These are phyloP conservation scores for Sporothrix dimorphospora DNA, from an alignment of 2,329 filamentous ascomycete species.

Conservation along the genomic window DNA sequence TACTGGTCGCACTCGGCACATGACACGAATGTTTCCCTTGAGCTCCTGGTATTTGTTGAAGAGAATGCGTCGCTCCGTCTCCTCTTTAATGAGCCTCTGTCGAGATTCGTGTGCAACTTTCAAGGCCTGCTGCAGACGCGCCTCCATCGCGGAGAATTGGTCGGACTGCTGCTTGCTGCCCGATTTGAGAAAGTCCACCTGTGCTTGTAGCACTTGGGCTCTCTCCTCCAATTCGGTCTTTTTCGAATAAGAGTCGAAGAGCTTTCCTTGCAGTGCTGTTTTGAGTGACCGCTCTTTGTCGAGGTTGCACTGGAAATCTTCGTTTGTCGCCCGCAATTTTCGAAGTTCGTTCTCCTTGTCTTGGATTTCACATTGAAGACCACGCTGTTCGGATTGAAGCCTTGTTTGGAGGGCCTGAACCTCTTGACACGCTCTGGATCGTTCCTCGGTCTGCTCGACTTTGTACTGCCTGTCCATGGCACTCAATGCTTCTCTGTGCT, in stretches of 20 bases:
- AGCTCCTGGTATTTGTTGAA: conserved; percentile 98
- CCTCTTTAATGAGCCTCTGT: conserved; percentile 85
- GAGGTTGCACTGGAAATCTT: conserved; percentile 54
- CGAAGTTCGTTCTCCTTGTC: conserved; percentile 60
- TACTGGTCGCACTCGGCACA: conserved; percentile 88
- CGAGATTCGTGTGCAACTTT: conserved; percentile 69
- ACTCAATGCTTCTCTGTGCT: conserved; percentile 70
- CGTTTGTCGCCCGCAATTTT: conserved; percentile 50
- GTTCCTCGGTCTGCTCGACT: conserved; percentile 68
- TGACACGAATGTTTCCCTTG: conserved; percentile 97
- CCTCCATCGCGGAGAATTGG: conserved; percentile 79
- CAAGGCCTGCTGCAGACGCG: conserved; percentile 76
- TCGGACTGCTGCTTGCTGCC: conserved; percentile 88
- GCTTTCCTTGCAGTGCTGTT: conserved; percentile 52
- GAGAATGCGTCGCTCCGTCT: conserved; percentile 84
- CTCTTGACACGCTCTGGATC: conserved; percentile 60
- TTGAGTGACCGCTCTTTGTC: conserved; percentile 68
- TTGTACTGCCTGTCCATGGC: conserved; percentile 65
- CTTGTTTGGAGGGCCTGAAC: conserved; percentile 64
- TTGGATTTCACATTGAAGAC: conserved; percentile 51
- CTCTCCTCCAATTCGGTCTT: conserved; percentile 72
- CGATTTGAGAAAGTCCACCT: conserved; percentile 87
- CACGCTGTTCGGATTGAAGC: conserved; percentile 56
- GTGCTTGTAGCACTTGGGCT: conserved; percentile 74
- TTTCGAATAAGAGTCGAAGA: conserved; percentile 63